A percentile compares a stretch with the other conserved stretches of the same genome.
Evolutionary conservation across 2,329 filamentous ascomycete species (phyloP).

Genomic region (Clarireedia hainanense): DNA sequence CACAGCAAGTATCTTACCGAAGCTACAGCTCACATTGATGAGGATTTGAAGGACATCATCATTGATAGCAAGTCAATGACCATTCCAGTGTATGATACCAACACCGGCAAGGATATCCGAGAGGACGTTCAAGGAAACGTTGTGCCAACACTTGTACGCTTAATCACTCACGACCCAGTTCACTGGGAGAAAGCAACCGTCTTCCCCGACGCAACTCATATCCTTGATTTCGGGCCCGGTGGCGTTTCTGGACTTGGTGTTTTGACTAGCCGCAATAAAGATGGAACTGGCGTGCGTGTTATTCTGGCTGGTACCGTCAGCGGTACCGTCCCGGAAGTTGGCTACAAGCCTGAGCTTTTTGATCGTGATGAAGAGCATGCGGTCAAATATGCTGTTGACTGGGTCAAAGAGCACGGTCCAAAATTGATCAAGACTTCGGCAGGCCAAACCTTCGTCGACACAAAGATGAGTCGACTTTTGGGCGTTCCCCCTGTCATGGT

Average conservation of each 20-base stretch:
- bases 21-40: conserved; percentile 73
- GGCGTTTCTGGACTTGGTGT: conserved; percentile 95
- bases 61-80: conserved; percentile 68
- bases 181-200: conserved; percentile 94
- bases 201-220: conserved; percentile 85
- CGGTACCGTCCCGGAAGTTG: conserved; percentile 81
- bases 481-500: conserved; percentile 84
- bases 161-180: conserved; percentile 91
- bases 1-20: conserved; percentile 89
- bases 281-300: conserved; percentile 93
- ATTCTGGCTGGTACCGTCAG: conserved; percentile 92
- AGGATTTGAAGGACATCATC: conserved; percentile 75
- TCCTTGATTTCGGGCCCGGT: conserved; percentile 93
- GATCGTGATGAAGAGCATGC: conserved; percentile 93
- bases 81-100: conserved; percentile 85
- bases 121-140: conserved; percentile 65
- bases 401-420: conserved; percentile 97
- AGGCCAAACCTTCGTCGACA: conserved; percentile 88
- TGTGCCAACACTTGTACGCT: conserved; percentile 75
- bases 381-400: conserved; percentile 90
- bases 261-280: conserved; percentile 97
- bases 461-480: conserved; percentile 85
- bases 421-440: conserved; percentile 81
- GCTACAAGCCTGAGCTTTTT: conserved; percentile 96
- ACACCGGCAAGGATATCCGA: conserved; percentile 78